Conservation (phyloP, 345 rosid species). For the Gossypium bickii region DNA sequence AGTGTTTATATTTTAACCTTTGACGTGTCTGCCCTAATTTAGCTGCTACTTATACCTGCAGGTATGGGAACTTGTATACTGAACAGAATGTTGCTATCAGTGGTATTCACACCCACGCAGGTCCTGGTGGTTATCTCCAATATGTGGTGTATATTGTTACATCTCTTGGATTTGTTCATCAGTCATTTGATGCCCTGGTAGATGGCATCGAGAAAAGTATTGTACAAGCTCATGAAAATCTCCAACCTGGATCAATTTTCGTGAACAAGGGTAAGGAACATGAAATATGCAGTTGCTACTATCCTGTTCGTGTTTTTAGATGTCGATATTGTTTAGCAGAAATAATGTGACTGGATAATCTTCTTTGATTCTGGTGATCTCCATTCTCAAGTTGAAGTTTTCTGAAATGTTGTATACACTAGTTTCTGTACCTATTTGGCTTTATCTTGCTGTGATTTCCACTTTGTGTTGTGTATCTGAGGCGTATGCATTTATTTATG, state of each 20-base stretch:
- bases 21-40: background rate
- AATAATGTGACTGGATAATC: background rate
- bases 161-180: constrained; percentile 91
- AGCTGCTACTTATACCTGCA: constrained; percentile 29
- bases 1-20: background rate
- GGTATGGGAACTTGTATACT: constrained; percentile 82
- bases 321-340: background rate
- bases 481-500: constrained; percentile 1
- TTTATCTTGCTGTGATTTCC: background rate
- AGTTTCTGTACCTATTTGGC: background rate
- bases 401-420: constrained; percentile 4
- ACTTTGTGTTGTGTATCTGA: background rate
- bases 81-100: constrained; percentile 88
- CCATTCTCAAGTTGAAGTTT: background rate
- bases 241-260: constrained; percentile 74
- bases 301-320: constrained; percentile 2
- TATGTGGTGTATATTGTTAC: constrained; percentile 81
- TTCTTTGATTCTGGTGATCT: background rate
- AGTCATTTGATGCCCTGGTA: constrained; percentile 89
- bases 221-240: constrained; percentile 85
- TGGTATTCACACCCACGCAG: constrained; percentile 96
- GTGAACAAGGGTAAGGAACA: constrained; percentile 58
- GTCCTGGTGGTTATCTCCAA: constrained; percentile 97
- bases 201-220: constrained; percentile 93
- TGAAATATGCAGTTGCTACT: constrained; percentile 4